These are phyloP conservation scores for Yamadazyma akitaensis DNA, from an alignment of 805 yeast genomes.

Conservation along the genomic window DNA sequence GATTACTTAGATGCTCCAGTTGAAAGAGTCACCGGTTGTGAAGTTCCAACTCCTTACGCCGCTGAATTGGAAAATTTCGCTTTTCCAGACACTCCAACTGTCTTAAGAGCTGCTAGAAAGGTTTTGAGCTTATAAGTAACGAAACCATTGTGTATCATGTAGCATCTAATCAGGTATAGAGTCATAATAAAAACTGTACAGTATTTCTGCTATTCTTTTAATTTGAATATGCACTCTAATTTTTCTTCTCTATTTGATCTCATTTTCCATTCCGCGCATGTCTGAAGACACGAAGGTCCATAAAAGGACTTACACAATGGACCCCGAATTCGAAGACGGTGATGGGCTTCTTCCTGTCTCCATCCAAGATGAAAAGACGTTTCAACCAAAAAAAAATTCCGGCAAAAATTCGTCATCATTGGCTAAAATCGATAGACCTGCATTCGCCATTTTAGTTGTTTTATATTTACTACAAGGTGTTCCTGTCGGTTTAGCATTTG, in stretches of 20 bases:
- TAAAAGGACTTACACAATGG: conserved; percentile 19
- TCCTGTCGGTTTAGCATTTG: conserved; percentile 94
- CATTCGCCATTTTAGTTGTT: conserved; percentile 68
- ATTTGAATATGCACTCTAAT: not conserved
- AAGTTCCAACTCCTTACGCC: conserved; percentile 99
- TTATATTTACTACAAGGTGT: conserved; percentile 91
- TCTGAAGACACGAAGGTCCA: conserved; percentile 16
- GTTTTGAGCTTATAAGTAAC: conserved; percentile 60
- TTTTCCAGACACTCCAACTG: conserved; percentile 93
- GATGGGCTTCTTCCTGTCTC: conserved; percentile 34
- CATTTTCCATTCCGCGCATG: conserved; percentile 1
- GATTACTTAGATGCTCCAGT: conserved; percentile 98
- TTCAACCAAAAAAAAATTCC: conserved; percentile 9
- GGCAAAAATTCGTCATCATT: conserved; percentile 2
- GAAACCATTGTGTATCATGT: not conserved
- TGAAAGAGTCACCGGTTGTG: conserved; percentile 98
- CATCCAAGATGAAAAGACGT: conserved; percentile 5
- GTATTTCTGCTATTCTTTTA: not conserved
- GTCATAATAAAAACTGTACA: conserved; percentile 7
- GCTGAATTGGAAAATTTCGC: conserved; percentile 95
- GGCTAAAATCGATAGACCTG: conserved; percentile 54
- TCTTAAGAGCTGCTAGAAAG: conserved; percentile 81
- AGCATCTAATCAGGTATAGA: conserved; percentile 2
- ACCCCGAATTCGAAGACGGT: conserved; percentile 22
- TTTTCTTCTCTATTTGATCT: not conserved